Percentiles rank a stretch among this genome's conserved stretches.
Evolutionary conservation across 352 stramenopile species (phyloP).

Genomic region (Globisporangium cylindrosporum): DNA sequence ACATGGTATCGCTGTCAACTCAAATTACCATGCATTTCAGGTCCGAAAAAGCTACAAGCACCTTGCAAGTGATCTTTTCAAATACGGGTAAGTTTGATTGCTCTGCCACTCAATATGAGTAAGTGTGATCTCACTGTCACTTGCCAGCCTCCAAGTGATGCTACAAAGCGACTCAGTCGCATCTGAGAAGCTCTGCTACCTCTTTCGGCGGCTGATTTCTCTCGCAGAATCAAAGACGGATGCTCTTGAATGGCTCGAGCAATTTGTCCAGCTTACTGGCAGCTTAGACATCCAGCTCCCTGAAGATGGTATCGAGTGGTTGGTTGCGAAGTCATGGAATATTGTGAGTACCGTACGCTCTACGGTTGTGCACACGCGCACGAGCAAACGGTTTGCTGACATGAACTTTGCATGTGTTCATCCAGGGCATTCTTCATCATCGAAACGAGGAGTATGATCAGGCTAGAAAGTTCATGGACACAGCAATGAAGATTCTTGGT

Average conservation of each 20-base stretch:
- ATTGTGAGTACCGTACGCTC: constrained; percentile 37
- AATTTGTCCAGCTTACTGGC: constrained; percentile 52
- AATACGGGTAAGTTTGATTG: constrained; percentile 35
- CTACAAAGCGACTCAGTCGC: constrained; percentile 40
- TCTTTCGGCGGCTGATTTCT: constrained; percentile 59
- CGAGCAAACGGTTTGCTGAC: not conserved
- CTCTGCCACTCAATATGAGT: not conserved
- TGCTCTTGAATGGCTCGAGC: constrained; percentile 57
- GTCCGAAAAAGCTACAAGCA: constrained; percentile 45
- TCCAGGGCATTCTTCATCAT: constrained; percentile 36
- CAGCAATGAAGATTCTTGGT: constrained; percentile 42
- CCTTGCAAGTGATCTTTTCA: constrained; percentile 64
- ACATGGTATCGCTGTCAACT: not conserved
- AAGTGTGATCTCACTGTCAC: not conserved
- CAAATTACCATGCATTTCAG: constrained; percentile 24
- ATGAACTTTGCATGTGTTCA: not conserved
- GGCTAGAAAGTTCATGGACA: constrained; percentile 43
- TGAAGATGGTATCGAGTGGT: constrained; percentile 64
- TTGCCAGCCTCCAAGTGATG: constrained; percentile 50
- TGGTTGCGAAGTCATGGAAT: constrained; percentile 76
- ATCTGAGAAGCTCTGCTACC: constrained; percentile 40
- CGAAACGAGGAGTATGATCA: constrained; percentile 29
- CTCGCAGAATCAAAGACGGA: constrained; percentile 42
- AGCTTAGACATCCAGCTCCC: constrained; percentile 46
- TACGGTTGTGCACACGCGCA: not conserved